Percentiles rank a stretch among this genome's conserved stretches.
phyloP scores from a whole-genome alignment of 345 rosid genomes.

The Populus euphratica region DNA sequence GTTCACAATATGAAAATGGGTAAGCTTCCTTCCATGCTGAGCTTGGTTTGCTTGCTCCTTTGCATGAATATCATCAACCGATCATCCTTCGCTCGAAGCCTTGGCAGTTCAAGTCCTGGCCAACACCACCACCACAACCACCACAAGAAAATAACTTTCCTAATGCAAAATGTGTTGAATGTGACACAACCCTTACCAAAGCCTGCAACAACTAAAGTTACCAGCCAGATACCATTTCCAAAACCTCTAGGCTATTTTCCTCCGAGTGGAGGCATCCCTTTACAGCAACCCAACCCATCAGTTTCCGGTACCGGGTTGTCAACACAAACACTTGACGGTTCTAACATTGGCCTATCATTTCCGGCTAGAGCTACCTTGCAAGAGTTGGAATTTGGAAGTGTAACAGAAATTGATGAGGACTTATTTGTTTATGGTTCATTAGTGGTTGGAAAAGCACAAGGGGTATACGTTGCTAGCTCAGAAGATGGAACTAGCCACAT shows the following conservation, averaged over 20 bases:
- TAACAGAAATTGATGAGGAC: constrained; percentile 36
- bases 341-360: constrained; percentile 29
- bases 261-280: constrained; percentile 44
- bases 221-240: constrained; percentile 39
- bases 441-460: constrained; percentile 44
- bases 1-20: constrained; percentile 5
- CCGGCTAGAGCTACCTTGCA: constrained; percentile 42
- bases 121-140: constrained; percentile 14
- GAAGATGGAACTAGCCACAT: constrained; percentile 43
- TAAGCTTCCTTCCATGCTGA: constrained; percentile 4
- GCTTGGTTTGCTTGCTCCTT: constrained; percentile 11
- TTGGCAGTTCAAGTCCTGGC: constrained; percentile 13
- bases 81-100: constrained; percentile 36
- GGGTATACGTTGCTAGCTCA: constrained; percentile 46
- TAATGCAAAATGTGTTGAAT: constrained; percentile 45
- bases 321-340: constrained; percentile 26
- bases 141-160: constrained; percentile 37
- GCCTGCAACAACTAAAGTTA: constrained; percentile 26
- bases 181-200: constrained; percentile 20
- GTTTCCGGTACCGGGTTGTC: constrained; percentile 14
- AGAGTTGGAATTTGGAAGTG: constrained; percentile 43
- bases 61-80: constrained; percentile 14
- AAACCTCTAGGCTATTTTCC: constrained; percentile 50
- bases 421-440: constrained; percentile 24
- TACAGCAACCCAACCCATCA: constrained; percentile 27